Conservation (phyloP, 257 asterid genomes). For the Pogostemon cablin region DNA sequence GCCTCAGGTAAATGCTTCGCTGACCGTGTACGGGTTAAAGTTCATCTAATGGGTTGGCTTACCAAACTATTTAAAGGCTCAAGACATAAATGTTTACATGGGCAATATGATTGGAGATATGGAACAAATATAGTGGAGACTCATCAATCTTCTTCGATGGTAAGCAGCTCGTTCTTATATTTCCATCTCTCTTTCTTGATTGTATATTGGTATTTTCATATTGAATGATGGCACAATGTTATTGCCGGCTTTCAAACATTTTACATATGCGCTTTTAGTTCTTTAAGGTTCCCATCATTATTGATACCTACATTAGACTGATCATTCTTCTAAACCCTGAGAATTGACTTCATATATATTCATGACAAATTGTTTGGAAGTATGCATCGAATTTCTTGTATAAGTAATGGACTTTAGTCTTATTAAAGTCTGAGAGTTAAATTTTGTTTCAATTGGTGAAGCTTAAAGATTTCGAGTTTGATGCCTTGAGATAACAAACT, state of each 20-base stretch:
- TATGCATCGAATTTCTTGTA: not conserved
- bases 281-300: not conserved
- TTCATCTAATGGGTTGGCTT: constrained; percentile 76
- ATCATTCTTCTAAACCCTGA: constrained; percentile 10
- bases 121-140: constrained; percentile 48
- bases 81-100: constrained; percentile 59
- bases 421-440: not conserved
- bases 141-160: constrained; percentile 69
- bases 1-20: constrained; percentile 44
- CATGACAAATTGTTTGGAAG: not conserved
- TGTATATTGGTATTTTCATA: not conserved
- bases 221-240: not conserved
- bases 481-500: constrained; percentile 6
- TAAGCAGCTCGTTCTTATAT: constrained; percentile 28
- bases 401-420: not conserved
- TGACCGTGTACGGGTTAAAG: constrained; percentile 29
- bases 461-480: constrained; percentile 8
- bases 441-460: not conserved
- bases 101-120: constrained; percentile 59
- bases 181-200: constrained; percentile 1
- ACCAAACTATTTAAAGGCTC: constrained; percentile 75
- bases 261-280: not conserved
- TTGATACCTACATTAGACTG: not conserved
- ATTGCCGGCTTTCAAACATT: constrained; percentile 4
- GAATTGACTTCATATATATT: not conserved